Evolutionary conservation across 306 rosid genomes (phyloP), one percentile per base, ranked within the genome.

Genomic region (Casuarina cunninghamiana): DNA sequence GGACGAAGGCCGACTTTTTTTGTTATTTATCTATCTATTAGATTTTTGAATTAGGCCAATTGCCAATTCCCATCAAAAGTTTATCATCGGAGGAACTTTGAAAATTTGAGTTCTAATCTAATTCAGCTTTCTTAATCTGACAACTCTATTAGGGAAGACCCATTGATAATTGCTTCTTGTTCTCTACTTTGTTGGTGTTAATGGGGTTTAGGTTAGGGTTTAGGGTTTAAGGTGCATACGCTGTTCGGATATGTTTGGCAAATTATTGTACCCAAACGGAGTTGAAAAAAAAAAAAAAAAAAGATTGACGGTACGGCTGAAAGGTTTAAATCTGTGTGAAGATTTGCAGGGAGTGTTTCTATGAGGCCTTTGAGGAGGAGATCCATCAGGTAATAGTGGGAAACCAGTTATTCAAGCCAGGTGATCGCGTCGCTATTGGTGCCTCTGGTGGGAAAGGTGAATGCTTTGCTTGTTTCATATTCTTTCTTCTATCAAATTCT

Each of bases 391-490:
- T 89, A 6, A 90, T 95, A 38, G 55, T 89, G 2, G 57, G 75
- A n/a, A 92, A 95, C 73, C 76, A 74, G 49, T 75, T 95, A 35
- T 92, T 95, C 68, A 78, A 51, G 48, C 84, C 82, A 0, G 97
- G 98, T 0, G 96, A 95, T 17, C 97, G 97, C 46, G 73, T 92
- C 2, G 97, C 96, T 3, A 81, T 95, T 44, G 98, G 98, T 19
- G 98, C 97, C 42, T 92, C 98, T 15, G 98, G 98, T 43, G 98
- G 98, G 4, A 95, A 95, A 84, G 90, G 94, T 90, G 83, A 75
- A 41, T 66, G 37, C 37, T 67, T 67, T 58, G 7, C 1, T 42
- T 43, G 7, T 3, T 67, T 43, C 50, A 16, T 67, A n/a, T 43
- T 44, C 2, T 17, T 66, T 67, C 12, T 67, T 67, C 26, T 42